Conservation (phyloP, 495 filamentous ascomycete species). For the Recurvomyces mirabilis region DNA sequence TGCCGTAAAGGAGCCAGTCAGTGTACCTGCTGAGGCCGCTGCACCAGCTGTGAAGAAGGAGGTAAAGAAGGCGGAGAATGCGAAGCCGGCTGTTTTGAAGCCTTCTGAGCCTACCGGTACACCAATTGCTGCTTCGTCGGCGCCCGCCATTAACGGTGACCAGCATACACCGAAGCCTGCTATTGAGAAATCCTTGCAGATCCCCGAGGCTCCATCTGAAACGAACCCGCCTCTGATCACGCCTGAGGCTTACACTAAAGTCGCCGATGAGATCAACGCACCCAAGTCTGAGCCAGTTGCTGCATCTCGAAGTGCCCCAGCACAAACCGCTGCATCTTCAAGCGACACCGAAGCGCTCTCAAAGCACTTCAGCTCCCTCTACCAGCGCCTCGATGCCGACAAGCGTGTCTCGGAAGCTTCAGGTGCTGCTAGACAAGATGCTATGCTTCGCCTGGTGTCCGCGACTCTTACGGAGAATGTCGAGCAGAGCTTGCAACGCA, state of each 20-base stretch:
- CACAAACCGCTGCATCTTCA: background rate
- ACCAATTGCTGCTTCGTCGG: slow-evolving; percentile 29
- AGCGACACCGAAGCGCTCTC: too few species aligned
- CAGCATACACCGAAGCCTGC: slow-evolving; percentile 15
- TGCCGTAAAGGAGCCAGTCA: slow-evolving; percentile 1
- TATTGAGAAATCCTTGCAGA: slow-evolving; percentile 43
- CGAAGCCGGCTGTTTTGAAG: slow-evolving; percentile 30
- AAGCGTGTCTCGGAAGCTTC: slow-evolving; percentile 53
- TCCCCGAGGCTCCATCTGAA: slow-evolving; percentile 35
- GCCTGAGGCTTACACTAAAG: slow-evolving; percentile 13
- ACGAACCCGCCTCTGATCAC: slow-evolving; percentile 17
- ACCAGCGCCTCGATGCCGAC: slow-evolving; percentile 53
- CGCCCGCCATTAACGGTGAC: slow-evolving; percentile 30
- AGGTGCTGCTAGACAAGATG: slow-evolving; percentile 59
- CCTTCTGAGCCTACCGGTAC: slow-evolving; percentile 32
- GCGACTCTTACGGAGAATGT: slow-evolving; percentile 82
- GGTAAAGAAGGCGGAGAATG: slow-evolving; percentile 22
- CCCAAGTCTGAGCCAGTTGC: slow-evolving; percentile 1
- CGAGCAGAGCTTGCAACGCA: slow-evolving; percentile 61
- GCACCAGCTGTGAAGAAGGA: slow-evolving; percentile 35
- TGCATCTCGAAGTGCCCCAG: background rate
- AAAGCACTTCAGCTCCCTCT: slow-evolving; percentile 47
- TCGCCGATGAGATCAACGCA: slow-evolving; percentile 8
- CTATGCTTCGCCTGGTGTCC: slow-evolving; percentile 76
- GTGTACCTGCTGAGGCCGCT: slow-evolving; percentile 33